Percentiles rank a stretch among this genome's conserved stretches.
phyloP scores from a whole-genome alignment of 257 asterid species.

The Handroanthus guayacan region DNA sequence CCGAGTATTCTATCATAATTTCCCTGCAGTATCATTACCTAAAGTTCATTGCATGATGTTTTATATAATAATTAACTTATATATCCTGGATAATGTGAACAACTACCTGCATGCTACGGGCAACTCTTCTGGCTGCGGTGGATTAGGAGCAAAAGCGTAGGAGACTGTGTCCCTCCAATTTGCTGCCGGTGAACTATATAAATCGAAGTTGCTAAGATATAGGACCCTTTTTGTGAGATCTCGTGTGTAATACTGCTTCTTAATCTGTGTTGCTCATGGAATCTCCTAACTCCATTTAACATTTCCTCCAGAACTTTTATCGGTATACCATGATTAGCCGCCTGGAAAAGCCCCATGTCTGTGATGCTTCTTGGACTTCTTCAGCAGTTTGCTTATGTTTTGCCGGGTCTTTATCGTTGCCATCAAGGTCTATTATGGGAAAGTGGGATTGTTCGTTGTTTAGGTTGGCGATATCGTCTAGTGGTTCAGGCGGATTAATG shows the following conservation, averaged over 20 bases:
- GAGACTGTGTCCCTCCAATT: slow-evolving; percentile 53
- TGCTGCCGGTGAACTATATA: slow-evolving; percentile 40
- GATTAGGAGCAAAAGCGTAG: slow-evolving; percentile 38
- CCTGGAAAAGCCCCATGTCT: slow-evolving; percentile 45
- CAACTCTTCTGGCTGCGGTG: slow-evolving; percentile 26
- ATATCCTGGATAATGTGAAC: too few relatives aligned
- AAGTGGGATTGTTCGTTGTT: neutral
- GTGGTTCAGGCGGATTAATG: slow-evolving; percentile 15
- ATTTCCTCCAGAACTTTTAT: slow-evolving; percentile 26
- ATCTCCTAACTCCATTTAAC: slow-evolving; percentile 34
- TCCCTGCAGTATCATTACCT: slow-evolving; percentile 17
- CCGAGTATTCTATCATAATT: slow-evolving; percentile 13
- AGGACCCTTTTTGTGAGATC: slow-evolving; percentile 29
- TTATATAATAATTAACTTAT: too few relatives aligned
- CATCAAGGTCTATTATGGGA: slow-evolving; percentile 44
- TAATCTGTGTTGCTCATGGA: slow-evolving; percentile 44
- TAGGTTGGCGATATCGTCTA: neutral
- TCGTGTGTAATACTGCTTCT: slow-evolving; percentile 46
- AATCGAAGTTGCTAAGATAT: slow-evolving; percentile 41
- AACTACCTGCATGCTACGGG: slow-evolving; percentile 23
- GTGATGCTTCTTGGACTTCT: slow-evolving; percentile 30
- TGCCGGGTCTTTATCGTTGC: slow-evolving; percentile 13
- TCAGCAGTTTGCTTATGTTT: slow-evolving; percentile 12
- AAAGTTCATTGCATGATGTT: neutral
- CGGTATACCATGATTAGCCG: slow-evolving; percentile 46